A percentile compares a stretch with the other conserved stretches of the same genome.
Conservation (phyloP, 768 basidiomycete species). For the Amanita pallidorosea region DNA sequence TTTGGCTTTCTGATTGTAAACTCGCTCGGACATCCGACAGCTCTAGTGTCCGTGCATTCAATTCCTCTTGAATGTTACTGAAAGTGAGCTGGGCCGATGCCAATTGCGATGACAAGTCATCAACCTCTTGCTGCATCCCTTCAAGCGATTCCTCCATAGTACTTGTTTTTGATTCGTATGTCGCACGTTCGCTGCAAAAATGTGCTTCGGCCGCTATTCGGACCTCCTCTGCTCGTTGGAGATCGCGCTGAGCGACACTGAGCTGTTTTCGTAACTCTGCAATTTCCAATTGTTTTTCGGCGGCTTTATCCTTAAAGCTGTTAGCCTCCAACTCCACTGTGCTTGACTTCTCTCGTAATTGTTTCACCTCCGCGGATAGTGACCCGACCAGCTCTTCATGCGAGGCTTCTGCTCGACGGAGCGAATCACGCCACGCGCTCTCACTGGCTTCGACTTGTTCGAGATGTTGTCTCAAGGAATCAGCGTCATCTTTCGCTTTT, state of each 20-base stretch:
- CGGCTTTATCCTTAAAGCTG: neutral
- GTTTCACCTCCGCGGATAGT: conserved; percentile 4
- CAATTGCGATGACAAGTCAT: conserved; percentile 9
- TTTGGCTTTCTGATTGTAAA: conserved; percentile 11
- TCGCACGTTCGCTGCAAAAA: conserved; percentile 1
- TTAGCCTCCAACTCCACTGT: conserved; percentile 5
- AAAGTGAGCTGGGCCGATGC: neutral
- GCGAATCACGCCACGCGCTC: neutral
- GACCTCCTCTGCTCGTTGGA: neutral
- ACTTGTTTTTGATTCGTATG: conserved; percentile 2
- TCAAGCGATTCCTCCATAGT: conserved; percentile 5
- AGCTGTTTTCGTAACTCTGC: conserved; percentile 6
- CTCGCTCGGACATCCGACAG: conserved; percentile 9
- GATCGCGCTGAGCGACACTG: neutral
- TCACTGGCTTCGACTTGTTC: neutral
- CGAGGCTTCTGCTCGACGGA: neutral
- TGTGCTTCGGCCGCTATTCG: neutral
- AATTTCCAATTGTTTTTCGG: conserved; percentile 5
- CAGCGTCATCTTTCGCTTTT: neutral
- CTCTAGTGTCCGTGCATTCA: conserved; percentile 1
- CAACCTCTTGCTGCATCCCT: conserved; percentile 7
- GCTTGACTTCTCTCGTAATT: neutral
- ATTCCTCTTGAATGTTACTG: conserved; percentile 2
- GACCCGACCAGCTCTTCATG: neutral
- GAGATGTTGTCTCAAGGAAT: neutral